Evolutionary conservation across 371 early-diverging fungal genomes (phyloP).

Genomic region (Mucor velutinosus): DNA sequence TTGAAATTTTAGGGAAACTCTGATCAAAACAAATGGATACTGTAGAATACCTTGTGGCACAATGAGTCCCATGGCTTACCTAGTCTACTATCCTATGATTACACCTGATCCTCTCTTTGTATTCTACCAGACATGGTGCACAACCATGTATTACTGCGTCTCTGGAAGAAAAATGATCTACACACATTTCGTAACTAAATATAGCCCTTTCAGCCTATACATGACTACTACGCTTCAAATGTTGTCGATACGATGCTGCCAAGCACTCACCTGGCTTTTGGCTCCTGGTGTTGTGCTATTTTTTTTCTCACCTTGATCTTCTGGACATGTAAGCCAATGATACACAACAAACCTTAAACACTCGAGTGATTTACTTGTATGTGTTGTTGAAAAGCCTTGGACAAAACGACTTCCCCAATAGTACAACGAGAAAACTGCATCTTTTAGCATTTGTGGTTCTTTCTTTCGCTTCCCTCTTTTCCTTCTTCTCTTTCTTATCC

Average conservation of each 20-base stretch:
- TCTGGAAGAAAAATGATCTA: neutral
- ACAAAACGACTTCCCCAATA: neutral
- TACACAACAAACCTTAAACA: neutral
- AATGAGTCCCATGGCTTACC: neutral
- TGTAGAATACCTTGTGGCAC: neutral
- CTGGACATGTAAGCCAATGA: neutral
- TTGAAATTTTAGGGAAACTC: no score
- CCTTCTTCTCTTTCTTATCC: neutral
- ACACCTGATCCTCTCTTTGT: neutral
- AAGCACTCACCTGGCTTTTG: neutral
- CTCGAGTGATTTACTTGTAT: neutral
- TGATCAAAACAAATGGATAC: no score
- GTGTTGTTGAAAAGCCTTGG: neutral
- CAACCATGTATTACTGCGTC: neutral
- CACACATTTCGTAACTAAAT: neutral
- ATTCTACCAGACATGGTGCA: neutral
- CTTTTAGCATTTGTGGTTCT: neutral
- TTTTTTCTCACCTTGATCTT: neutral
- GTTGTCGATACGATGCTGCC: neutral
- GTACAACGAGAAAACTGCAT: neutral
- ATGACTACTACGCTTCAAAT: neutral
- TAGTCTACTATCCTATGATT: neutral
- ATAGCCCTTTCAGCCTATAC: neutral
- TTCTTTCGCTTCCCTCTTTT: neutral
- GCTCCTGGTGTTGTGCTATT: neutral